Evolutionary conservation across 2,329 filamentous ascomycete genomes (phyloP).

Genomic region (Aspergillus chevalieri): DNA sequence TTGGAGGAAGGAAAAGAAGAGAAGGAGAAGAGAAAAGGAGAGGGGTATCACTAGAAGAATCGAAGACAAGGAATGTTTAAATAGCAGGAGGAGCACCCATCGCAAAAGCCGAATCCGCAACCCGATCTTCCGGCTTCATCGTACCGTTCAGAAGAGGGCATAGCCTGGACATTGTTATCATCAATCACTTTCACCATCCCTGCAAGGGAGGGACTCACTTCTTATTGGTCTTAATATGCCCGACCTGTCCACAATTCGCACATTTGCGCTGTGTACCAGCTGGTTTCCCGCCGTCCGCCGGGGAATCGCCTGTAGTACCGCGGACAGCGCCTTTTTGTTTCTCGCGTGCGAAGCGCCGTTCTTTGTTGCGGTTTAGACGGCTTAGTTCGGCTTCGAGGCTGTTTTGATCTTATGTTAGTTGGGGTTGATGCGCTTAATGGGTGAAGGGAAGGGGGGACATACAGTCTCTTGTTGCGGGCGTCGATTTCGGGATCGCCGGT

Average conservation of each 20-base stretch:
- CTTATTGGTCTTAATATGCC: conserved; percentile 98
- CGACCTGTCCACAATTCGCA: conserved; percentile 92
- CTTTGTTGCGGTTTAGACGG: conserved; percentile 84
- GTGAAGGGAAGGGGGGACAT: conserved; percentile 17
- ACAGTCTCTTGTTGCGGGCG: conserved; percentile 55
- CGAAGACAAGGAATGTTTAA: conserved; percentile 4
- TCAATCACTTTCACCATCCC: conserved; percentile 15
- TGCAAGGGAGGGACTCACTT: conserved; percentile 54
- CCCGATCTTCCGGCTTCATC: conserved; percentile 53
- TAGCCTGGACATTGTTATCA: conserved; percentile 45
- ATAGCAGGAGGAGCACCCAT: conserved; percentile 38
- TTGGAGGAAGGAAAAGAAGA: background rate
- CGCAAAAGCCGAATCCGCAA: conserved; percentile 42
- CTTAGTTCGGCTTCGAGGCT: conserved; percentile 69
- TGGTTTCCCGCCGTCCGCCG: conserved; percentile 57
- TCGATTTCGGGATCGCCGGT: conserved; percentile 64
- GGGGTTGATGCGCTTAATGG: background rate
- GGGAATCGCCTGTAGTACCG: conserved; percentile 41
- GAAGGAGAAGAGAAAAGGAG: conserved; percentile 1
- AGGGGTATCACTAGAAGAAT: conserved; percentile 10
- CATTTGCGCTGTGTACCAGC: conserved; percentile 71
- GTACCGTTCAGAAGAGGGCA: conserved; percentile 82
- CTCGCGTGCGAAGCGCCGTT: conserved; percentile 81
- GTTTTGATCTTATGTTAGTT: conserved; percentile 19
- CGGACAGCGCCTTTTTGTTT: conserved; percentile 66